A percentile compares a stretch with the other conserved stretches of the same genome.
Evolutionary conservation across 306 rosid species (phyloP).

Genomic region (Citrullus amarus): DNA sequence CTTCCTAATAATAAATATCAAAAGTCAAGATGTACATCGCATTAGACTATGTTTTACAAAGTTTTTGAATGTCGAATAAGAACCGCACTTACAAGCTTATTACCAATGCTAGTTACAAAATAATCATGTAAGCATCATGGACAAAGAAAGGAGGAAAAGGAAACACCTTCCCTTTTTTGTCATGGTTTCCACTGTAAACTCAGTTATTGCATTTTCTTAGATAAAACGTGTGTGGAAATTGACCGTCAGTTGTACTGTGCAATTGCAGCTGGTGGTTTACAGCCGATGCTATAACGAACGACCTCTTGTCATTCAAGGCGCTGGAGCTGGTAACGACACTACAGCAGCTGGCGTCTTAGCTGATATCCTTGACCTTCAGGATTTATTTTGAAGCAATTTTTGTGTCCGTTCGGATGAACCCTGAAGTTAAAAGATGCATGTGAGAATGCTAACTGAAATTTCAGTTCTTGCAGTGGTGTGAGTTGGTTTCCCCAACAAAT

Average conservation of each 20-base stretch:
- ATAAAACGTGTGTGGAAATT: neutral
- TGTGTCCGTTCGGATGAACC: neutral
- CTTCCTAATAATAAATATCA: neutral
- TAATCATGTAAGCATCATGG: neutral
- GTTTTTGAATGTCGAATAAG: neutral
- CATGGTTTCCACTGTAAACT: neutral
- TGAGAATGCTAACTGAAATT: neutral
- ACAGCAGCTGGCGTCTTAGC: conserved; percentile 97
- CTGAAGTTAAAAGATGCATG: neutral
- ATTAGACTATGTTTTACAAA: neutral
- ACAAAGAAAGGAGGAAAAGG: neutral
- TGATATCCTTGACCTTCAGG: conserved; percentile 76
- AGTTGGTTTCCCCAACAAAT: neutral
- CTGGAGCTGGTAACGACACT: conserved; percentile 96
- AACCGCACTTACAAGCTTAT: neutral
- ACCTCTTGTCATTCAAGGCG: conserved; percentile 92
- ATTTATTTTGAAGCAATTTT: conserved; percentile 35
- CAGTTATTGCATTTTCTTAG: neutral
- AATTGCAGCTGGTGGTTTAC: conserved; percentile 68
- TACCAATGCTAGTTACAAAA: neutral
- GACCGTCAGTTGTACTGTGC: conserved; percentile 1
- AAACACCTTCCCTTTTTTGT: neutral
- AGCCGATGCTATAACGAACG: conserved; percentile 61
- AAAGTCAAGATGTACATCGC: neutral
- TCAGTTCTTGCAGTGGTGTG: neutral